Evolutionary conservation across 2,329 filamentous ascomycete genomes (phyloP).

Genomic region (Orbilia ellipsospora): DNA sequence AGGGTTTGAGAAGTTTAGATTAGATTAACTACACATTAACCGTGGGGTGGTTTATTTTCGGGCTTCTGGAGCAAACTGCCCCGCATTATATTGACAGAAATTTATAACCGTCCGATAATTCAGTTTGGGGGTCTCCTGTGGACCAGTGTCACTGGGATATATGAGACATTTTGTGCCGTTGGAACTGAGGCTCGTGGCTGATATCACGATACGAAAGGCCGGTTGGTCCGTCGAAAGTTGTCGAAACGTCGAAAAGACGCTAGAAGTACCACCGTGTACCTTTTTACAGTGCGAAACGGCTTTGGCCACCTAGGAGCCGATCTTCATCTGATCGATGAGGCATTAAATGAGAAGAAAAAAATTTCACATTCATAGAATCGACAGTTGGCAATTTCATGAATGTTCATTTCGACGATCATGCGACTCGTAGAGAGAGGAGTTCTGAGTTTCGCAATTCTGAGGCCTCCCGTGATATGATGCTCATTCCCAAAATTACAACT

Average conservation of each 20-base stretch:
- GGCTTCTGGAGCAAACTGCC: not conserved
- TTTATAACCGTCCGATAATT: constrained; percentile 26
- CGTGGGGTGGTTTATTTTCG: constrained; percentile 30
- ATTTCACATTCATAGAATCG: constrained; percentile 19
- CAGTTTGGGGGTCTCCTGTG: constrained; percentile 21
- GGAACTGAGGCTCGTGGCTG: not conserved
- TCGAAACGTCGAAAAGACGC: not conserved
- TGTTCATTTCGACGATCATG: constrained; percentile 29
- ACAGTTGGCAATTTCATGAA: not conserved
- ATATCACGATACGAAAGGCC: constrained; percentile 18
- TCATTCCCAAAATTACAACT: constrained; percentile 24
- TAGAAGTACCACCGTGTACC: constrained; percentile 45
- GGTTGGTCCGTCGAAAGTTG: not conserved
- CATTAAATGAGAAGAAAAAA: constrained; percentile 50
- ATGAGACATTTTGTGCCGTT: constrained; percentile 53
- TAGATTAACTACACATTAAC: constrained; percentile 27
- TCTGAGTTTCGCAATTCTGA: not conserved
- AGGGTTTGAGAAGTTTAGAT: constrained; percentile 20
- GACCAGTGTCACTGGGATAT: constrained; percentile 6
- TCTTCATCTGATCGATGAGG: constrained; percentile 45
- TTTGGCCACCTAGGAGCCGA: constrained; percentile 21
- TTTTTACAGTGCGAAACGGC: constrained; percentile 6
- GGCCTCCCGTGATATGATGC: not conserved
- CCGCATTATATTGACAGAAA: constrained; percentile 23
- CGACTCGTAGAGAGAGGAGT: constrained; percentile 25